These are phyloP conservation scores for Inosperma sp. DNA, from an alignment of 768 basidiomycete genomes.

Conservation along the genomic window DNA sequence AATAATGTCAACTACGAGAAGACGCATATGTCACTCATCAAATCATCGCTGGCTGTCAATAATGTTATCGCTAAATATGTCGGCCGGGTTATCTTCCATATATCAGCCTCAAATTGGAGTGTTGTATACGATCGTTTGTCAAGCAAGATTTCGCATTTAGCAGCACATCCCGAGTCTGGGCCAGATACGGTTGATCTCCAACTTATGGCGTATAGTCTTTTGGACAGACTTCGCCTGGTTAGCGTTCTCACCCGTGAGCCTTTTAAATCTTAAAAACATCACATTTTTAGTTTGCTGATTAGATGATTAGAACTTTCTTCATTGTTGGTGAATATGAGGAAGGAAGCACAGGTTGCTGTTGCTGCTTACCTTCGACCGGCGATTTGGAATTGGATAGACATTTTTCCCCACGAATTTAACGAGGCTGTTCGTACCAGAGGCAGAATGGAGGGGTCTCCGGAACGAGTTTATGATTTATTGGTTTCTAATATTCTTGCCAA, in stretches of 20 bases:
- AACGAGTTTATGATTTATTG: constrained; percentile 81
- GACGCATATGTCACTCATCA: constrained; percentile 57
- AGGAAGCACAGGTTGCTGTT: constrained; percentile 66
- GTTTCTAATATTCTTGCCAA: constrained; percentile 44
- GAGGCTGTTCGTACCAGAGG: constrained; percentile 61
- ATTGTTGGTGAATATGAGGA: constrained; percentile 76
- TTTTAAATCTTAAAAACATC: neutral
- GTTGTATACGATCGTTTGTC: constrained; percentile 70
- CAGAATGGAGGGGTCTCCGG: constrained; percentile 73
- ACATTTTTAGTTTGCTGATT: constrained; percentile 3
- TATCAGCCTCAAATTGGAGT: constrained; percentile 86
- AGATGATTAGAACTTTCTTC: constrained; percentile 63
- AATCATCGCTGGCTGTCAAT: constrained; percentile 52
- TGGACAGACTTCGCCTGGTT: constrained; percentile 65
- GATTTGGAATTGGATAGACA: constrained; percentile 88
- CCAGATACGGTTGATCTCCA: constrained; percentile 73
- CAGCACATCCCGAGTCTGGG: constrained; percentile 35
- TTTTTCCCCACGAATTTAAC: constrained; percentile 74
- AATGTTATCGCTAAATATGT: constrained; percentile 64
- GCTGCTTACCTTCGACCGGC: constrained; percentile 70
- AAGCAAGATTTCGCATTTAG: constrained; percentile 62
- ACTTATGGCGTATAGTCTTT: constrained; percentile 70
- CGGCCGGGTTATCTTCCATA: constrained; percentile 76
- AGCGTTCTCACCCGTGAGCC: constrained; percentile 63
- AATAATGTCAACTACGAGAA: constrained; percentile 49